These are phyloP conservation scores for Mycena haematopus DNA, from an alignment of 768 basidiomycete genomes.

Conservation along the genomic window DNA sequence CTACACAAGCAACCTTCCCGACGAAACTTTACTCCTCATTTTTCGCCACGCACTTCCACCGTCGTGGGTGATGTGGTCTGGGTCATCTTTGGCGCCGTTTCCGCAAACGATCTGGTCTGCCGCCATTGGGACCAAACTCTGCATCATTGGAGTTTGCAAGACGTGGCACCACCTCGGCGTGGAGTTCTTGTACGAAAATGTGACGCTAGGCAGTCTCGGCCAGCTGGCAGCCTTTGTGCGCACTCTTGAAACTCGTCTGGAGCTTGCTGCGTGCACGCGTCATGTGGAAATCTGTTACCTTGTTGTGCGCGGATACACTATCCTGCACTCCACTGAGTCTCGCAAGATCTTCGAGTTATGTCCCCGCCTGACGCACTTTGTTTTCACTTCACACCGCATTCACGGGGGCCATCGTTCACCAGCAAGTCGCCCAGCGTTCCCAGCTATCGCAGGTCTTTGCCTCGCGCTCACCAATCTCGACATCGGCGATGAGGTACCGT, in stretches of 20 bases:
- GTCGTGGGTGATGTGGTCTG: slow-evolving; percentile 30
- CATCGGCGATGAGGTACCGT: neutral
- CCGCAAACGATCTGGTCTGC: slow-evolving; percentile 33
- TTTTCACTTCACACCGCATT: neutral
- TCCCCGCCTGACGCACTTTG: slow-evolving; percentile 17
- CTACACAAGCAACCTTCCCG: neutral
- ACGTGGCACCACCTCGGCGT: slow-evolving; percentile 35
- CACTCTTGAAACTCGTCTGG: slow-evolving; percentile 25
- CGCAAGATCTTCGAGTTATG: slow-evolving; percentile 7
- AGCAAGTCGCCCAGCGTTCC: neutral
- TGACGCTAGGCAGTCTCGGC: slow-evolving; percentile 33
- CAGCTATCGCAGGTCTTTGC: neutral
- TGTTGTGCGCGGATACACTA: slow-evolving; percentile 17
- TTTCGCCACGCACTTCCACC: slow-evolving; percentile 36
- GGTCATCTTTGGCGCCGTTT: slow-evolving; percentile 22
- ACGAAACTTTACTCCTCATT: slow-evolving; percentile 33
- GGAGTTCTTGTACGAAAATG: slow-evolving; percentile 35
- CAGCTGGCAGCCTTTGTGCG: slow-evolving; percentile 32
- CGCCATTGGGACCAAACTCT: slow-evolving; percentile 32
- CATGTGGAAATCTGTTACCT: slow-evolving; percentile 22
- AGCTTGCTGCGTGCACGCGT: slow-evolving; percentile 11
- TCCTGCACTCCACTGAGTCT: slow-evolving; percentile 9
- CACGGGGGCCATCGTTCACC: neutral
- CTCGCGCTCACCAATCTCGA: neutral
- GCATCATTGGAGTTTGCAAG: slow-evolving; percentile 35